Evolutionary conservation across 179 eudicot species (phyloP).

Genomic region (Amaranthus tricolor): DNA sequence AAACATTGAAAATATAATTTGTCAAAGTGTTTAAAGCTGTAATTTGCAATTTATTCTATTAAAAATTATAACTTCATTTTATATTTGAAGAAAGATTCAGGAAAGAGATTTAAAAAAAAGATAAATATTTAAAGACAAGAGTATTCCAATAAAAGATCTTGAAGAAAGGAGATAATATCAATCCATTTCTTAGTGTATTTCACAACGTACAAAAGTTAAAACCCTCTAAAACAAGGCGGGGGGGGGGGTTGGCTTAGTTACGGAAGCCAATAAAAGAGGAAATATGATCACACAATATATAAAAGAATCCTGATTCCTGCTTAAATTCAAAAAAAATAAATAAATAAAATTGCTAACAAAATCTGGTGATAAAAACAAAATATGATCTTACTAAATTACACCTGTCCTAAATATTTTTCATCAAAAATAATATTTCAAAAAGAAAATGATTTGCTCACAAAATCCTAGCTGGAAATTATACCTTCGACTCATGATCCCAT

Average conservation of each 20-base stretch:
- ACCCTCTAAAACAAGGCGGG: constrained; percentile 11
- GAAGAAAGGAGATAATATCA: neutral
- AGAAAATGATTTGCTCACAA: constrained; percentile 13
- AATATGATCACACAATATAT: constrained; percentile 6
- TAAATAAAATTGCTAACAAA: constrained; percentile 12
- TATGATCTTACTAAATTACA: constrained; percentile 20
- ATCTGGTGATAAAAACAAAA: neutral
- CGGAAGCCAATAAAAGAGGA: neutral
- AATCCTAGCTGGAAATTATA: too few relatives aligned
- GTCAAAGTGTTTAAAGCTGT: too few relatives aligned
- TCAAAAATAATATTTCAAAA: neutral
- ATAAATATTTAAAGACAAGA: too few relatives aligned
- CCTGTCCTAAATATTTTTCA: constrained; percentile 19
- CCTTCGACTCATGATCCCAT: too few relatives aligned
- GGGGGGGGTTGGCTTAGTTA: neutral
- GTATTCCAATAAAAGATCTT: neutral
- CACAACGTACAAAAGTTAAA: neutral
- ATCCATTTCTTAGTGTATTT: constrained; percentile 1
- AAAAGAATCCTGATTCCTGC: neutral
- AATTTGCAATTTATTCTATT: too few relatives aligned
- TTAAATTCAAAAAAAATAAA: neutral
- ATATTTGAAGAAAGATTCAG: too few relatives aligned
- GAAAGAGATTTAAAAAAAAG: too few relatives aligned
- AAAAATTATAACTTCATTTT: too few relatives aligned
- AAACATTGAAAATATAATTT: too few relatives aligned